Conservation (phyloP, 306 rosid genomes). For the Begonia peltatifolia region DNA sequence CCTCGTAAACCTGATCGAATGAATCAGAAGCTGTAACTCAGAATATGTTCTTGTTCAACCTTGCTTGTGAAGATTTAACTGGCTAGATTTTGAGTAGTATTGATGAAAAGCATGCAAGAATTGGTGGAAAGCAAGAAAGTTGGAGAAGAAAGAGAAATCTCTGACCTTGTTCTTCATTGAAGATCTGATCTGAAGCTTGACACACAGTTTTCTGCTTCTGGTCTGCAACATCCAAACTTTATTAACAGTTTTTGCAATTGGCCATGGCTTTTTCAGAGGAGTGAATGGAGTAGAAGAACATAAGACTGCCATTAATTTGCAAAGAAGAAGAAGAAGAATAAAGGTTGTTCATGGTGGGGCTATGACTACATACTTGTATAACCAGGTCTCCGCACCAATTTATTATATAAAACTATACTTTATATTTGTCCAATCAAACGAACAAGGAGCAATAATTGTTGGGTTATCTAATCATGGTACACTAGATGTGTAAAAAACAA, state of each 20-base stretch:
- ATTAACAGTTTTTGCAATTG: neutral
- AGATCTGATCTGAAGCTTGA: slow-evolving; percentile 13
- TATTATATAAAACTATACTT: neutral
- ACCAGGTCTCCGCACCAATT: neutral
- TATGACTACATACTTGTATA: neutral
- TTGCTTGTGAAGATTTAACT: neutral
- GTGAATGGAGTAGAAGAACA: neutral
- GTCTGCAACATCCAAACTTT: slow-evolving; percentile 9
- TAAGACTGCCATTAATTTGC: slow-evolving; percentile 1
- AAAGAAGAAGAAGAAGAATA: slow-evolving; percentile 5
- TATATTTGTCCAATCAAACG: neutral
- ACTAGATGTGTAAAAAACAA: too few species aligned
- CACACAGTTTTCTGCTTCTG: neutral
- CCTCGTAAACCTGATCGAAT: slow-evolving; percentile 9
- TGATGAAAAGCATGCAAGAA: neutral
- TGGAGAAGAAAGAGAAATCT: neutral
- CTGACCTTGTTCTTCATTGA: slow-evolving; percentile 13
- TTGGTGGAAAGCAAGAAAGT: neutral
- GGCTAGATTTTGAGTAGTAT: neutral
- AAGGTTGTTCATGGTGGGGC: slow-evolving; percentile 4
- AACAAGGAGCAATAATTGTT: too few species aligned
- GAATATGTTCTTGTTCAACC: neutral
- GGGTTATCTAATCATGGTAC: too few species aligned
- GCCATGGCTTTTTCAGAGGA: slow-evolving; percentile 4
- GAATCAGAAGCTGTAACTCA: neutral